Evolutionary conservation across 2,329 filamentous ascomycete species (phyloP).

Genomic region (Epichloe typhina): DNA sequence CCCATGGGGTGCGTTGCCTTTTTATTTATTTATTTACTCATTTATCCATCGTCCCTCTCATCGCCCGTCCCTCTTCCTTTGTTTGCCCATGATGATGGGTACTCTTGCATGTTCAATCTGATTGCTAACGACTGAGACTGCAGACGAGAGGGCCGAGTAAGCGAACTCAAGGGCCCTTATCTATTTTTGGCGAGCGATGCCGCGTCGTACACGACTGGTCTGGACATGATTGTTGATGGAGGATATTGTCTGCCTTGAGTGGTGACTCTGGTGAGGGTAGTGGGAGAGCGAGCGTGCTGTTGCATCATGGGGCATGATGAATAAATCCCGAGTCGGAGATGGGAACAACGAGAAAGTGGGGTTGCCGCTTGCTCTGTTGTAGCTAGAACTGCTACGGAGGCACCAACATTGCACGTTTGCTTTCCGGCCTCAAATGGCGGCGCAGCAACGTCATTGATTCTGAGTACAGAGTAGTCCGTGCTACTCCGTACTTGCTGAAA

Average conservation of each 20-base stretch:
- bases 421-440: too few relatives aligned
- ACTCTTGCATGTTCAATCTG: background rate
- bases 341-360: too few relatives aligned
- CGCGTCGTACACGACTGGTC: conserved; percentile 67
- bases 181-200: conserved; percentile 73
- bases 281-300: background rate
- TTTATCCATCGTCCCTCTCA: background rate
- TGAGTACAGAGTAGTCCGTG: too few relatives aligned
- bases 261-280: too few relatives aligned
- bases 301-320: background rate
- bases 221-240: conserved; percentile 63
- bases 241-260: conserved; percentile 47
- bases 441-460: too few relatives aligned
- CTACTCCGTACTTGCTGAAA: too few relatives aligned
- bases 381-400: too few relatives aligned
- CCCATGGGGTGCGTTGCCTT: conserved; percentile 48
- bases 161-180: conserved; percentile 73
- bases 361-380: too few relatives aligned
- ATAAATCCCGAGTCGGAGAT: background rate
- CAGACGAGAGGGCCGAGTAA: conserved; percentile 54
- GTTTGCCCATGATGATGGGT: background rate
- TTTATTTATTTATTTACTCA: background rate
- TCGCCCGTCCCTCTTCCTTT: background rate
- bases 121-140: background rate
- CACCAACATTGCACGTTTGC: too few relatives aligned